These are phyloP conservation scores for Themeda triandra DNA, from an alignment of 176 grass and related monocot species.

Conservation along the genomic window DNA sequence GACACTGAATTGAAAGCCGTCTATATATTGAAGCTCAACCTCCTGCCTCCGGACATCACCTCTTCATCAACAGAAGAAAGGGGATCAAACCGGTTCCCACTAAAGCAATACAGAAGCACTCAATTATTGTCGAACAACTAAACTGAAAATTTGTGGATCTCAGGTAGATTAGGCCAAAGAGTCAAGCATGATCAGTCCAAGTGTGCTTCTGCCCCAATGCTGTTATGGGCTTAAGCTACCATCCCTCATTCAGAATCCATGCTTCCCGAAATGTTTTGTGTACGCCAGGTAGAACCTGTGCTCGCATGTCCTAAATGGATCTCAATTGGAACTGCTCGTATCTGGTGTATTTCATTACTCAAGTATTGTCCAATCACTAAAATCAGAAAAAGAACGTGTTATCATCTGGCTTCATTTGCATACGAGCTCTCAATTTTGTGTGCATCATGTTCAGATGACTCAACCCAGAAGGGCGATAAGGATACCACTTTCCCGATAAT, in stretches of 20 bases:
- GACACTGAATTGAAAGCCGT: not conserved
- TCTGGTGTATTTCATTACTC: not conserved
- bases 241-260: not conserved
- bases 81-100: not conserved
- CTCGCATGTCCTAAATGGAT: not conserved
- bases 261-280: conserved; percentile 12
- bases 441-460: conserved; percentile 38
- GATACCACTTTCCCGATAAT: conserved; percentile 85
- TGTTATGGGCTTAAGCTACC: not conserved
- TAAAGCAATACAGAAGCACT: not conserved
- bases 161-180: not conserved
- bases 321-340: conserved; percentile 12
- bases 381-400: not conserved
- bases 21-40: not conserved
- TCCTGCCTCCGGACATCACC: too few species aligned
- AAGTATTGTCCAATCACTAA: not conserved
- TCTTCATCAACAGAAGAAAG: not conserved
- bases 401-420: conserved; percentile 39
- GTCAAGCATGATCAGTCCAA: not conserved
- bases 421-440: conserved; percentile 16
- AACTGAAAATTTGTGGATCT: not conserved
- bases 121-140: too few species aligned
- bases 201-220: not conserved
- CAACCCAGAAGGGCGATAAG: conserved; percentile 72
- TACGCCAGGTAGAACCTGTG: not conserved